Conservation (phyloP, 1,139 yeast species). For the Kluyveromyces sp. region DNA sequence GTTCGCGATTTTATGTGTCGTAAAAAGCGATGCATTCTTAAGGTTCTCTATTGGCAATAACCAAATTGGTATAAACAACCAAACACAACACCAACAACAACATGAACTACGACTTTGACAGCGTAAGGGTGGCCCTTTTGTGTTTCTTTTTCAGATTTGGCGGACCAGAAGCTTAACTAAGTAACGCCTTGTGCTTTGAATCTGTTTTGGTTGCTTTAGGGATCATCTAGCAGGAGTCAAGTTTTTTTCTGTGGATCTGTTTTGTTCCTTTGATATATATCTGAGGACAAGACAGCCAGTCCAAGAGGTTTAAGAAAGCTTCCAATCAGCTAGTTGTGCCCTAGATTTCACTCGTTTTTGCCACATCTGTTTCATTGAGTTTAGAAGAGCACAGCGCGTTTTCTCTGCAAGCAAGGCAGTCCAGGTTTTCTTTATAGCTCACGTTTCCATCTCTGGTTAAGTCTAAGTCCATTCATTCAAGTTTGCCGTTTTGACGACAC, state of each 20-base stretch:
- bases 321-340: no score
- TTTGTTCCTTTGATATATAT: background rate
- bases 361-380: no score
- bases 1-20: slow-evolving; percentile 1
- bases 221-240: background rate
- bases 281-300: background rate
- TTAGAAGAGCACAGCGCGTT: background rate
- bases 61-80: background rate
- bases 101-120: background rate
- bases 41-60: no score
- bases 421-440: no score
- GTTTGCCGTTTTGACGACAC: background rate
- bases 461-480: background rate
- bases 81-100: background rate
- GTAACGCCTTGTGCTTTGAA: no score
- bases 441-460: no score
- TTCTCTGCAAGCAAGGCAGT: no score
- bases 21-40: slow-evolving; percentile 2
- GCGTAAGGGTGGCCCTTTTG: background rate
- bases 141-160: background rate
- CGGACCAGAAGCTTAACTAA: background rate
- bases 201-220: background rate
- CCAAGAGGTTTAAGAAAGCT: no score
- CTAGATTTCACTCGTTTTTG: no score
- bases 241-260: background rate